Percentiles rank a stretch among this genome's conserved stretches.
These are phyloP conservation scores for Recurvomyces mirabilis DNA, from an alignment of 495 filamentous ascomycete species.

Conservation along the genomic window DNA sequence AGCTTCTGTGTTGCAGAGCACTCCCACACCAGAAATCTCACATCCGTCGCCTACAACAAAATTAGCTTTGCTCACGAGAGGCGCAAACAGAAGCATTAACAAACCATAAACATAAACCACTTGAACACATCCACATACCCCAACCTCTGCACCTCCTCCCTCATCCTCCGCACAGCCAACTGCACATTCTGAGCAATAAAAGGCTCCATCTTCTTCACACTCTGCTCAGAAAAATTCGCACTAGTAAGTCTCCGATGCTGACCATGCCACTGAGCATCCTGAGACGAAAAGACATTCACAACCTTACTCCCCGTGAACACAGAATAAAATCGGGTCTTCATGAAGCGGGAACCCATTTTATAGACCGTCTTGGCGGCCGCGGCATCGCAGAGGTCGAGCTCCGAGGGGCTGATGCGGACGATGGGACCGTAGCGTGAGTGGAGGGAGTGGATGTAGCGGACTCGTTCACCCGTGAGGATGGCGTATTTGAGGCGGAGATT, in stretches of 20 bases:
- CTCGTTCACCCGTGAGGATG: neutral
- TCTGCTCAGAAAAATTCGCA: constrained; percentile 8
- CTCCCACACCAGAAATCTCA: too few species aligned
- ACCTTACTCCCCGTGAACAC: constrained; percentile 1
- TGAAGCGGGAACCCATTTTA: constrained; percentile 25
- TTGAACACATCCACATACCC: constrained; percentile 16
- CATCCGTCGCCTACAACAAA: neutral
- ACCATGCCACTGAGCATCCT: constrained; percentile 13
- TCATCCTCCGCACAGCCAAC: constrained; percentile 15
- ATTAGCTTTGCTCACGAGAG: too few species aligned
- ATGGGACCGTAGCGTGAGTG: constrained; percentile 18
- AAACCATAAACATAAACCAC: constrained; percentile 21
- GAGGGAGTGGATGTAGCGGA: neutral
- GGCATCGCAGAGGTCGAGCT: constrained; percentile 34
- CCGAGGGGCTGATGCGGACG: constrained; percentile 32
- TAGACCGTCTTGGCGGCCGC: constrained; percentile 33
- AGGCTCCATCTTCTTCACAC: constrained; percentile 8
- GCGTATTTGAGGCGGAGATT: neutral
- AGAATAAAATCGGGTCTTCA: constrained; percentile 11
- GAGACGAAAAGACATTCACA: constrained; percentile 1
- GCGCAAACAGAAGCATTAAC: neutral
- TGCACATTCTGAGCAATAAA: constrained; percentile 10
- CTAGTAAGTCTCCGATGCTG: constrained; percentile 11
- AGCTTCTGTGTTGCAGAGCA: too few species aligned
- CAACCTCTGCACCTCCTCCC: constrained; percentile 7